Evolutionary conservation across 805 yeast species (phyloP).

Genomic region (Yamadazyma olivae): DNA sequence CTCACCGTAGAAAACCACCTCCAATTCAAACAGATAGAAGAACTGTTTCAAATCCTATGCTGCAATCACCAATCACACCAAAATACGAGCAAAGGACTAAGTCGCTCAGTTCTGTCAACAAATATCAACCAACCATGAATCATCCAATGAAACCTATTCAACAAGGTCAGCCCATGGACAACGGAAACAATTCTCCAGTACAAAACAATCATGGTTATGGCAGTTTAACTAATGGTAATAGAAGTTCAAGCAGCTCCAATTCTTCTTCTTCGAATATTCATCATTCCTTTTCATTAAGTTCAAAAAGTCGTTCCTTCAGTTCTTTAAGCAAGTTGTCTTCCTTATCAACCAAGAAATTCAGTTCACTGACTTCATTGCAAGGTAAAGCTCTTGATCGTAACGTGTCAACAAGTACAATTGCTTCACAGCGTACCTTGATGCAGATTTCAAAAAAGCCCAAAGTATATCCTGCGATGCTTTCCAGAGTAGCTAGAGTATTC

Average conservation of each 20-base stretch:
- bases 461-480: conserved; percentile 86
- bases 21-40: conserved; percentile 14
- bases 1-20: conserved; percentile 8
- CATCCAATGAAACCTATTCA: conserved; percentile 11
- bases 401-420: conserved; percentile 24
- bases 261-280: conserved; percentile 17
- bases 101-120: conserved; percentile 25
- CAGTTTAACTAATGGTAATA: conserved; percentile 2
- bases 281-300: conserved; percentile 35
- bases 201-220: neutral
- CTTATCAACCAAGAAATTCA: conserved; percentile 38
- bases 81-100: conserved; percentile 22
- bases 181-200: neutral
- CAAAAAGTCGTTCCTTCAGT: conserved; percentile 40
- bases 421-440: conserved; percentile 40
- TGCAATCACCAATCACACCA: conserved; percentile 14
- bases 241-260: conserved; percentile 6
- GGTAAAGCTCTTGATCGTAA: conserved; percentile 24
- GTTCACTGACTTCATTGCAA: conserved; percentile 30
- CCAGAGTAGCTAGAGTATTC: conserved; percentile 79
- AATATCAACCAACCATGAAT: conserved; percentile 7
- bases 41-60: conserved; percentile 29
- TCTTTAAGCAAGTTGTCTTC: conserved; percentile 41
- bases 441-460: conserved; percentile 51
- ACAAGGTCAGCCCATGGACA: conserved; percentile 10